Conservation (phyloP, 2,329 filamentous ascomycete genomes). For the Trichoderma harzianum region DNA sequence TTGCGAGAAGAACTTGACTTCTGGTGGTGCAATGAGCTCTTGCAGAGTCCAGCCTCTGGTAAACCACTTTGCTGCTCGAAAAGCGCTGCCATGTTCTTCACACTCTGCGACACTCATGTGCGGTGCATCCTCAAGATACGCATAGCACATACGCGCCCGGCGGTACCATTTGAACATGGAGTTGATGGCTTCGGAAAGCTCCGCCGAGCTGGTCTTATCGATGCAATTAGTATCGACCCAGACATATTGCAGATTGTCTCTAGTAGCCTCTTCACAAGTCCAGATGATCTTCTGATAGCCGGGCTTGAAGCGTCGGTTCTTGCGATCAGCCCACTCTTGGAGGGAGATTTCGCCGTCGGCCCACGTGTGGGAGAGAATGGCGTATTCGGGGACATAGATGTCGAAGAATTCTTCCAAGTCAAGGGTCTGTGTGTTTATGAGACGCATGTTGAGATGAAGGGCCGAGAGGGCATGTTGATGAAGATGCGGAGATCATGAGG, state of each 20-base stretch:
- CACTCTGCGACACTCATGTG: neutral
- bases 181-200: conserved; percentile 23
- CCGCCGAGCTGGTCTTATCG: conserved; percentile 19
- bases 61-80: conserved; percentile 22
- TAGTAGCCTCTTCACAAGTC: conserved; percentile 7
- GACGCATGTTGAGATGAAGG: neutral
- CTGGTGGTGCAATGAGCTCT: conserved; percentile 23
- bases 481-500: neutral
- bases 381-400: neutral
- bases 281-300: neutral
- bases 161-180: conserved; percentile 17
- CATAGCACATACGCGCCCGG: neutral
- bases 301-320: neutral
- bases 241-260: neutral
- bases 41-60: conserved; percentile 28
- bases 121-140: neutral
- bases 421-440: neutral
- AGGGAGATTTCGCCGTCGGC: neutral
- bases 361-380: neutral
- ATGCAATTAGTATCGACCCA: neutral
- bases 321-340: neutral
- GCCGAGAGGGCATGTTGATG: neutral
- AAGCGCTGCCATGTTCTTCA: neutral
- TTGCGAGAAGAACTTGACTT: conserved; percentile 19
- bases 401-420: conserved; percentile 3